Conservation (phyloP, 2,329 filamentous ascomycete species). For the Fusarium austroafricanum region DNA sequence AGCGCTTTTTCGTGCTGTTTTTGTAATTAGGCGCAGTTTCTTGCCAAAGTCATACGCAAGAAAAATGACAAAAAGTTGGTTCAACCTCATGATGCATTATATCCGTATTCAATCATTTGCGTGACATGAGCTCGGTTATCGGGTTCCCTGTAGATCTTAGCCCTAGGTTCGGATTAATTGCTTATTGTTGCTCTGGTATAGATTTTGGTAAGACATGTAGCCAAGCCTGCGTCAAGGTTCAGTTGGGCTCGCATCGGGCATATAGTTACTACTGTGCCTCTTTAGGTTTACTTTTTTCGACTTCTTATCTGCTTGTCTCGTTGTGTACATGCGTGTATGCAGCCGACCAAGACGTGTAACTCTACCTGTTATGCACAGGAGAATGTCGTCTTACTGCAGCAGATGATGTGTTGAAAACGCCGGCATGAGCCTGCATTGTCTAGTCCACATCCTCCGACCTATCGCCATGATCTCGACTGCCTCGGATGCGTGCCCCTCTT, state of each 20-base stretch:
- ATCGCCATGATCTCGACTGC: conserved; percentile 28
- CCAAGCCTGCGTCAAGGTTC: conserved; percentile 4
- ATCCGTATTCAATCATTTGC: conserved; percentile 1
- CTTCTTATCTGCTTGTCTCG: conserved; percentile 26
- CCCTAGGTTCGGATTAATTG: conserved; percentile 5
- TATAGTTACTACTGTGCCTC: conserved; percentile 27
- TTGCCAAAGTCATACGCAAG: conserved; percentile 38
- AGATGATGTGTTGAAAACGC: conserved; percentile 34
- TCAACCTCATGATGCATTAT: conserved; percentile 29
- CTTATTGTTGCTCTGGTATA: conserved; percentile 25
- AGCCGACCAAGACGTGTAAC: conserved; percentile 13
- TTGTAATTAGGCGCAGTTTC: conserved; percentile 46
- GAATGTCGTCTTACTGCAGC: conserved; percentile 38
- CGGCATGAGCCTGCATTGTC: conserved; percentile 27
- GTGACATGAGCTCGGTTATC: conserved; percentile 36
- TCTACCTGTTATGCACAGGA: background rate
- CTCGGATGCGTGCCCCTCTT: conserved; percentile 30
- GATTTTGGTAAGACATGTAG: conserved; percentile 15
- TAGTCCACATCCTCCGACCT: conserved; percentile 30
- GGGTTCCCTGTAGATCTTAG: conserved; percentile 25
- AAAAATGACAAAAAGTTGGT: conserved; percentile 43
- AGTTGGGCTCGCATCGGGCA: conserved; percentile 43
- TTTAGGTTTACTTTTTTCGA: conserved; percentile 5
- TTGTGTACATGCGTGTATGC: conserved; percentile 31
- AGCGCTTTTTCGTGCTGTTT: conserved; percentile 43